These are phyloP conservation scores for Fraxinus anomala DNA, from an alignment of 257 asterid species.

Conservation along the genomic window DNA sequence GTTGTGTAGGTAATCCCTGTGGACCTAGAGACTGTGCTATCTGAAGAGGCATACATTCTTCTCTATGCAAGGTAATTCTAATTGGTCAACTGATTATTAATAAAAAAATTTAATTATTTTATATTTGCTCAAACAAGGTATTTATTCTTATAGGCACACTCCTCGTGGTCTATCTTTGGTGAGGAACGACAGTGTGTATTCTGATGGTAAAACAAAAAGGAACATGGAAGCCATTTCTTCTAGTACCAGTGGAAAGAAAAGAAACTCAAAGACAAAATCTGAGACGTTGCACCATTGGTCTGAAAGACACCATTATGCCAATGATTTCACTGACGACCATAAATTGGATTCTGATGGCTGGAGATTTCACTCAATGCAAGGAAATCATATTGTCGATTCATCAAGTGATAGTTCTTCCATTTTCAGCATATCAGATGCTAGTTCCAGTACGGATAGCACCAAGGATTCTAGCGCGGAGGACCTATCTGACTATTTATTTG, in stretches of 20 bases:
- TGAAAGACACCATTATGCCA: slow-evolving; percentile 22
- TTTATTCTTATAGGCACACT: neutral
- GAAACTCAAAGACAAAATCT: slow-evolving; percentile 36
- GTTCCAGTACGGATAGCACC: slow-evolving; percentile 64
- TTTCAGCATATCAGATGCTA: slow-evolving; percentile 58
- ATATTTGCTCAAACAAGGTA: neutral
- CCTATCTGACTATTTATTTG: slow-evolving; percentile 56
- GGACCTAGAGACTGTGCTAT: slow-evolving; percentile 40
- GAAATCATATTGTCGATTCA: slow-evolving; percentile 39
- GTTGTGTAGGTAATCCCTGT: slow-evolving; percentile 41
- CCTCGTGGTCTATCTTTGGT: slow-evolving; percentile 32
- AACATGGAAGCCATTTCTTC: slow-evolving; percentile 43
- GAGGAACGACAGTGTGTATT: slow-evolving; percentile 21
- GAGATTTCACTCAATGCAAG: slow-evolving; percentile 17
- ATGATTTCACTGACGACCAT: slow-evolving; percentile 19
- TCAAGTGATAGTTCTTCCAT: slow-evolving; percentile 58
- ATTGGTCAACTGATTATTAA: neutral
- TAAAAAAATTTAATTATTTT: neutral
- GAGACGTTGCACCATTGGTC: slow-evolving; percentile 25
- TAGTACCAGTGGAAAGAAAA: slow-evolving; percentile 39
- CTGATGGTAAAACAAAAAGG: slow-evolving; percentile 39
- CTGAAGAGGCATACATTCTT: slow-evolving; percentile 49
- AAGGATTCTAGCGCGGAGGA: slow-evolving; percentile 60
- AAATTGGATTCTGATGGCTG: slow-evolving; percentile 18
- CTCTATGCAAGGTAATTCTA: slow-evolving; percentile 45